phyloP scores from a whole-genome alignment of 2,329 filamentous ascomycete genomes.

The Plectosphaerella sp. region DNA sequence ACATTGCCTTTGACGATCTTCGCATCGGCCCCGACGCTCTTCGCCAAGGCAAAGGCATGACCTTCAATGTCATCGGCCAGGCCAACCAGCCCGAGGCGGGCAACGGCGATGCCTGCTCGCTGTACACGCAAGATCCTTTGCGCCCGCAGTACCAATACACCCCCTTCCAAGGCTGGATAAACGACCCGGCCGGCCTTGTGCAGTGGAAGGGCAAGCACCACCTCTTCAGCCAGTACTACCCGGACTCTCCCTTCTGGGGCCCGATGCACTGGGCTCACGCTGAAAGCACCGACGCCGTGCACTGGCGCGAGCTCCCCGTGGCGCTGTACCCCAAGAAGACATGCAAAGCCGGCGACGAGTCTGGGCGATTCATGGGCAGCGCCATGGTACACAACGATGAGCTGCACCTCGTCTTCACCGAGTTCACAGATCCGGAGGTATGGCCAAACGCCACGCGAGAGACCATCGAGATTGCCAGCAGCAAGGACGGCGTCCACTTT shows the following conservation, averaged over 20 bases:
- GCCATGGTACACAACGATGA: constrained; percentile 13
- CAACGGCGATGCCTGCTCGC: constrained; percentile 10
- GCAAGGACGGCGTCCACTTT: constrained; percentile 16
- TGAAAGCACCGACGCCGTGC: constrained; percentile 16
- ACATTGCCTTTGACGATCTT: constrained; percentile 26
- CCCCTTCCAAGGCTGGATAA: constrained; percentile 21
- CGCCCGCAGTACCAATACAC: constrained; percentile 21
- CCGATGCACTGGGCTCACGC: constrained; percentile 21
- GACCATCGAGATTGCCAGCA: constrained; percentile 15
- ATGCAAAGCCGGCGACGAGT: constrained; percentile 9
- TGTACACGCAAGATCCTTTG: constrained; percentile 18
- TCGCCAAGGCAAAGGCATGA: constrained; percentile 14
- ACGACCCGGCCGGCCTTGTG: constrained; percentile 17
- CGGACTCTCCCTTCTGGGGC: constrained; percentile 16
- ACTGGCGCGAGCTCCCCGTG: constrained; percentile 17
- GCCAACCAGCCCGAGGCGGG: constrained; percentile 17
- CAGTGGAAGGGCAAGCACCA: constrained; percentile 19
- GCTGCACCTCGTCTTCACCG: constrained; percentile 16
- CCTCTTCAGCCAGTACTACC: constrained; percentile 20
- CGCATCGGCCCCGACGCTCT: constrained; percentile 20
- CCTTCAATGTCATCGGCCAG: constrained; percentile 22
- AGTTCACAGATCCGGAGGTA: constrained; percentile 13
- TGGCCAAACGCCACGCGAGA: constrained; percentile 17
- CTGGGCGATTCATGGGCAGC: constrained; percentile 18
- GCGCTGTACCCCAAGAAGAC: constrained; percentile 13